Percentiles rank a stretch among this genome's conserved stretches.
Conservation (phyloP, 495 filamentous ascomycete species). For the Acidiella bohemica region DNA sequence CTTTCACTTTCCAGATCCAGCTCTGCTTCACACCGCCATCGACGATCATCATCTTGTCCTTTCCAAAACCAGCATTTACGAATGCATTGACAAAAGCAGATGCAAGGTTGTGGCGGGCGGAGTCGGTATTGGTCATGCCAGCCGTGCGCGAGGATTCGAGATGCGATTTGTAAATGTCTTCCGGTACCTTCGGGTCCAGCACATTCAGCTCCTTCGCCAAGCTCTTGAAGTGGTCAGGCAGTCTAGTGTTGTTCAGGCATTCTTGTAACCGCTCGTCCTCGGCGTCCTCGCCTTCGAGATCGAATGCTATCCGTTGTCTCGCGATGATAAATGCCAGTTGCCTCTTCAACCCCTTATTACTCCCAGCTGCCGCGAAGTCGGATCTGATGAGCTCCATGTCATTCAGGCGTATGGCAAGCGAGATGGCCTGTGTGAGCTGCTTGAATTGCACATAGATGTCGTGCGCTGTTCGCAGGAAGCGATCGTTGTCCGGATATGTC, state of each 20-base stretch:
- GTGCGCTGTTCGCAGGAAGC: slow-evolving; percentile 82
- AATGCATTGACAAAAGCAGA: slow-evolving; percentile 95
- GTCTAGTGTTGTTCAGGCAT: slow-evolving; percentile 70
- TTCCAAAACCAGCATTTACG: slow-evolving; percentile 87
- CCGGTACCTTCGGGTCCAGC: slow-evolving; percentile 86
- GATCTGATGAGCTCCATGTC: slow-evolving; percentile 63
- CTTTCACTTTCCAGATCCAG: slow-evolving; percentile 99
- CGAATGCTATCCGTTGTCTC: slow-evolving; percentile 78
- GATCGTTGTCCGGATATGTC: slow-evolving; percentile 92
- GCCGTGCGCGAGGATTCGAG: slow-evolving; percentile 86
- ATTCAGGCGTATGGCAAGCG: slow-evolving; percentile 86
- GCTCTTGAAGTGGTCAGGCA: slow-evolving; percentile 85
- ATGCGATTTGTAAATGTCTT: slow-evolving; percentile 99
- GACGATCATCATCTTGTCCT: slow-evolving; percentile 93
- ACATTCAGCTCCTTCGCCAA: slow-evolving; percentile 94
- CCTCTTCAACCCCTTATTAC: slow-evolving; percentile 75
- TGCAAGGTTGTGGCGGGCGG: slow-evolving; percentile 86
- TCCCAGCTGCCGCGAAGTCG: slow-evolving; percentile 62
- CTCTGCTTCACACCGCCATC: slow-evolving; percentile 61
- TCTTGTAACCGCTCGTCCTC: slow-evolving; percentile 61
- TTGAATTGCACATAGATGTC: slow-evolving; percentile 84
- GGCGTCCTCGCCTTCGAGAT: slow-evolving; percentile 43
- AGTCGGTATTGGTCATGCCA: slow-evolving; percentile 86
- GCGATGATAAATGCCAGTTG: slow-evolving; percentile 91
- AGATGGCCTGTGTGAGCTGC: slow-evolving; percentile 81